These are phyloP conservation scores for Penicillium decumbens DNA, from an alignment of 2,329 filamentous ascomycete species.

Conservation along the genomic window DNA sequence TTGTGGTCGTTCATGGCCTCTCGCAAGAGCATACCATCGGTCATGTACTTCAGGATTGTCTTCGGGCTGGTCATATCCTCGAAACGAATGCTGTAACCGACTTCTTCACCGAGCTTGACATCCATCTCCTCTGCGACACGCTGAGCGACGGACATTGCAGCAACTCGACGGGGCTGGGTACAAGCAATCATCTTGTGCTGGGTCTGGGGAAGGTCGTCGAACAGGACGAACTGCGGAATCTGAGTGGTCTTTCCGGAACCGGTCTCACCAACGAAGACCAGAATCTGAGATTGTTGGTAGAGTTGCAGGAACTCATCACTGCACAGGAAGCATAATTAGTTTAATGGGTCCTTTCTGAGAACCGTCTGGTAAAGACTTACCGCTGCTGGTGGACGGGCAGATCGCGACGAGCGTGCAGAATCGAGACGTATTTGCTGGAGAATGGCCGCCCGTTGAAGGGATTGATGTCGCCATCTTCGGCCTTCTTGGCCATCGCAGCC, in stretches of 20 bases:
- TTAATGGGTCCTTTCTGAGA: neutral
- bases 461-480: constrained; percentile 77
- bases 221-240: constrained; percentile 97
- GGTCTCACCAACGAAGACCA: constrained; percentile 98
- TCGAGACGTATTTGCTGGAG: constrained; percentile 81
- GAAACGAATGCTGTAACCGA: constrained; percentile 98
- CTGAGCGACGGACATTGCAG: constrained; percentile 96
- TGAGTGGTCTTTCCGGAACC: constrained; percentile 99
- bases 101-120: constrained; percentile 84
- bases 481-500: constrained; percentile 63
- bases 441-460: constrained; percentile 76
- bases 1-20: constrained; percentile 96
- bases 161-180: constrained; percentile 95
- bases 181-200: constrained; percentile 89
- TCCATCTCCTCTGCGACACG: constrained; percentile 98
- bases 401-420: constrained; percentile 75
- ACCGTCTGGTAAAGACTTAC: constrained; percentile 42
- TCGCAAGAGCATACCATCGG: constrained; percentile 93
- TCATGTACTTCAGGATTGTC: constrained; percentile 99
- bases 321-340: constrained; percentile 7
- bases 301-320: constrained; percentile 88
- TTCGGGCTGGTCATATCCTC: constrained; percentile 86
- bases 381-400: constrained; percentile 90
- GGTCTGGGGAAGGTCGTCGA: constrained; percentile 86
- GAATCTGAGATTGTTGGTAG: constrained; percentile 90